Evolutionary conservation across 2,329 filamentous ascomycete genomes (phyloP).

Genomic region (Penicillium sp.): DNA sequence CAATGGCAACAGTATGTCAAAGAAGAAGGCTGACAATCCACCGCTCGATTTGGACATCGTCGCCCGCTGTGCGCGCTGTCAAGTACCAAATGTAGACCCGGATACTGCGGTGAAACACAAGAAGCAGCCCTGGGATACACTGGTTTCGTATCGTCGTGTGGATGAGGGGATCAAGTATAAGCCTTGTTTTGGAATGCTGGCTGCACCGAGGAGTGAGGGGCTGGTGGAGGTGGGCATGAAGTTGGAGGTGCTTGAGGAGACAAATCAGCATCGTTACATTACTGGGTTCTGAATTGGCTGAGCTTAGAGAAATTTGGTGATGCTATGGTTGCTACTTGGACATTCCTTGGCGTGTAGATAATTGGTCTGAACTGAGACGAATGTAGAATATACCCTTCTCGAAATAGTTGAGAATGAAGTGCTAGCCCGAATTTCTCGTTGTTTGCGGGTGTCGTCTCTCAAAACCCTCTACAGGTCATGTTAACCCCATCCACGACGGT

Average conservation of each 20-base stretch:
- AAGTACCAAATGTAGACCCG: constrained; percentile 67
- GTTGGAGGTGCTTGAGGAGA: constrained; percentile 62
- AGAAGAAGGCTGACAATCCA: background rate
- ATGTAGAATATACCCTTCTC: too few relatives aligned
- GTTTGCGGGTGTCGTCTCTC: too few relatives aligned
- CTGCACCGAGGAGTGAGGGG: constrained; percentile 61
- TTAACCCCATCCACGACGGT: too few relatives aligned
- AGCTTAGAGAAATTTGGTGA: too few relatives aligned
- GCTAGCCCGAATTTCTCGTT: too few relatives aligned
- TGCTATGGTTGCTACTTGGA: background rate
- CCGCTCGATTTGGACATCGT: constrained; percentile 59
- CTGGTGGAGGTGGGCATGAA: constrained; percentile 61
- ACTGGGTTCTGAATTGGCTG: constrained; percentile 36
- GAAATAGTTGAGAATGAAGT: too few relatives aligned
- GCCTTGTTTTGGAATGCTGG: constrained; percentile 69
- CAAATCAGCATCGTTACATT: constrained; percentile 60
- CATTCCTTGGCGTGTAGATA: too few relatives aligned
- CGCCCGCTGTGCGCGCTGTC: constrained; percentile 63
- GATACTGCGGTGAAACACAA: constrained; percentile 63
- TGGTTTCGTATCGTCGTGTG: constrained; percentile 64
- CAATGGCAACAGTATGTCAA: background rate
- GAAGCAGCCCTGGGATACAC: constrained; percentile 63
- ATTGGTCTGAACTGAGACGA: too few relatives aligned
- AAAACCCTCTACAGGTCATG: too few relatives aligned
- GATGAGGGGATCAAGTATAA: constrained; percentile 66